Evolutionary conservation across 1,284 basidiomycete species (phyloP).

Genomic region (Malassezia equina): DNA sequence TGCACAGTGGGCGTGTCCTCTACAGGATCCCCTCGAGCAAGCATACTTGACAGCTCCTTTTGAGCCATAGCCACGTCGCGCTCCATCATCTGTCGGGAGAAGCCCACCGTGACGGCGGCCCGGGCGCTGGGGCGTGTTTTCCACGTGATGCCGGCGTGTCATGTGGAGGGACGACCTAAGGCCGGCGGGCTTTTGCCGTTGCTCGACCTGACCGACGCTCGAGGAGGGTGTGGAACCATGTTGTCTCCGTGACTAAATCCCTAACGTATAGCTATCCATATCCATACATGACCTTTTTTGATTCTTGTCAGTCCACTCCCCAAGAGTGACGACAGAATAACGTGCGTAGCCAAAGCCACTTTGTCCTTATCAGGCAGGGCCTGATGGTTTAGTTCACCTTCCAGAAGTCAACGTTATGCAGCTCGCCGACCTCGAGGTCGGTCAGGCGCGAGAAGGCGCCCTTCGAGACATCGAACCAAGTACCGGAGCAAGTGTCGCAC

Average conservation of each 20-base stretch:
- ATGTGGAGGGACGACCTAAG: background rate
- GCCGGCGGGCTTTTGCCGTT: too few species aligned
- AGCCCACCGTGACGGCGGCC: background rate
- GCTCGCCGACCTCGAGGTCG: slow-evolving; percentile 20
- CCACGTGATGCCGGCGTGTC: background rate
- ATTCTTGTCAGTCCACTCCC: too few species aligned
- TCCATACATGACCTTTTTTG: too few species aligned
- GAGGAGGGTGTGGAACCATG: too few species aligned
- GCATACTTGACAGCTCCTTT: background rate
- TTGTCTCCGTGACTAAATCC: background rate
- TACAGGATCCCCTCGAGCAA: background rate
- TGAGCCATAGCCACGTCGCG: background rate
- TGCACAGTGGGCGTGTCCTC: background rate
- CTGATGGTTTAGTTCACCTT: slow-evolving; percentile 13
- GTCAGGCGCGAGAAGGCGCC: slow-evolving; percentile 34
- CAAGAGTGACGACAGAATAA: too few species aligned
- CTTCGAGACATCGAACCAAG: slow-evolving; percentile 31
- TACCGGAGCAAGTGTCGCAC: slow-evolving; percentile 27
- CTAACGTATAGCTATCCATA: too few species aligned
- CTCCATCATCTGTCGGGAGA: background rate
- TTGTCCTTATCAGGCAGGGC: too few species aligned
- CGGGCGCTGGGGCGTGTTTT: background rate
- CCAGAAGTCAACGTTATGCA: slow-evolving; percentile 28
- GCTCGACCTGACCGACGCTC: too few species aligned
- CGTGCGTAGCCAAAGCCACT: too few species aligned